Conservation (phyloP, 768 basidiomycete species). For the Mycena crocata region DNA sequence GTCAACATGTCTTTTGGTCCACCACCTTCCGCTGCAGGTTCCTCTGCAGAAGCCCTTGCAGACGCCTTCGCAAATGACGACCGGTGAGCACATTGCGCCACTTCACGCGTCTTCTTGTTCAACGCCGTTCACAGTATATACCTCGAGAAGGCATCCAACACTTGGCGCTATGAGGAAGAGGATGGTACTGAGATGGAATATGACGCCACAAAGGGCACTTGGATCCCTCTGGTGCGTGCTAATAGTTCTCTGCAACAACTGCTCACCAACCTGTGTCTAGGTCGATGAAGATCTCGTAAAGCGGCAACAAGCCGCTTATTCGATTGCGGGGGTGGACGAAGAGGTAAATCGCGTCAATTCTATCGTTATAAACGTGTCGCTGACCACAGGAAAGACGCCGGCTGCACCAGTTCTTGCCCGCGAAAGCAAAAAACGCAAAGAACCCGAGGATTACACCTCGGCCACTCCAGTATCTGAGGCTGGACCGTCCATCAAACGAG, state of each 20-base stretch:
- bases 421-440: constrained; percentile 83
- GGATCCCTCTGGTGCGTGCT: constrained; percentile 85
- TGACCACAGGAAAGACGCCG: constrained; percentile 69
- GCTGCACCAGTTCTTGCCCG: constrained; percentile 88
- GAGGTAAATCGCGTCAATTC: constrained; percentile 63
- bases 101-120: constrained; percentile 16
- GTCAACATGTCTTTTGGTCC: constrained; percentile 58
- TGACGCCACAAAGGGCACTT: constrained; percentile 77
- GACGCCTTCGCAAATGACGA: constrained; percentile 85
- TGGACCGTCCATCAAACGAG: constrained; percentile 75
- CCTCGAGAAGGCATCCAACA: constrained; percentile 77
- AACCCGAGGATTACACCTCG: constrained; percentile 76
- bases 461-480: constrained; percentile 57
- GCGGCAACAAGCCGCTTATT: constrained; percentile 96
- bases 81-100: constrained; percentile 52
- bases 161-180: constrained; percentile 92
- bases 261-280: constrained; percentile 52
- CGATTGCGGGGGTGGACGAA: constrained; percentile 93
- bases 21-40: constrained; percentile 64
- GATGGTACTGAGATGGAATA: constrained; percentile 94
- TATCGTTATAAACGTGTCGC: constrained; percentile 25
- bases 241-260: not conserved
- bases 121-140: constrained; percentile 63
- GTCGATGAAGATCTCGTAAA: constrained; percentile 88
- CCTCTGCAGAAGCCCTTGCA: constrained; percentile 67